Evolutionary conservation across 2,329 filamentous ascomycete species (phyloP), one percentile per base, ranked within the genome.

Genomic region (Exophiala aquamarina): DNA sequence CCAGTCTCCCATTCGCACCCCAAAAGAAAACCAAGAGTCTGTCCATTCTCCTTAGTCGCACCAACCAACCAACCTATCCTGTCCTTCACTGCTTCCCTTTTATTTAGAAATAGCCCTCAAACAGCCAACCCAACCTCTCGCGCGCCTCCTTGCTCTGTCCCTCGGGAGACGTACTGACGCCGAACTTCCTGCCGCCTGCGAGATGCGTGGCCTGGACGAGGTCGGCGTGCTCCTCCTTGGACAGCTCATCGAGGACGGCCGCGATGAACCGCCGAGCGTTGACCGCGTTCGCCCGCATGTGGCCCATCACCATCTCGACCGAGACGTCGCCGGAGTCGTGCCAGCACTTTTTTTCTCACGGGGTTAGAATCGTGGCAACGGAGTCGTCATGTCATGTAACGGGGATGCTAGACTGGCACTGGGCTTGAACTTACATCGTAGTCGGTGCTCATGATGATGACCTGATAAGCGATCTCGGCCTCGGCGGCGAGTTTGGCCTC

Each of bases 371-470:
- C n/a, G n/a, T n/a, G n/a, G n/a, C n/a, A n/a, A n/a, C n/a, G n/a
- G n/a, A n/a, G n/a, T n/a, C n/a, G n/a, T n/a, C n/a, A n/a, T n/a
- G n/a, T n/a, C n/a, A n/a, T n/a, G n/a, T n/a, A n/a, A n/a, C n/a
- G n/a, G n/a, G n/a, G n/a, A n/a, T n/a, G n/a, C n/a, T n/a, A n/a
- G n/a, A n/a, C n/a, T n/a, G n/a, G n/a, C n/a, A n/a, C n/a, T n/a
- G n/a, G n/a, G n/a, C n/a, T n/a, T n/a, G n/a, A 9, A 55, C 52
- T 14, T 49, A 52, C 52, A 47, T 98, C 93, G 69, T 98, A 98
- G 75, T 98, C 93, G 20, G 93, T 98, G 26, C 89, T 89, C 93
- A 98, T 98, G 77, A 92, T 95, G 63, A 98, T 95, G 81, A 96
- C 94, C 74, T 95, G 90, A 71, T 97, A 97, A 28, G 86, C 87